These are phyloP conservation scores for Suillus decipiens DNA, from an alignment of 768 basidiomycete species.

Conservation along the genomic window DNA sequence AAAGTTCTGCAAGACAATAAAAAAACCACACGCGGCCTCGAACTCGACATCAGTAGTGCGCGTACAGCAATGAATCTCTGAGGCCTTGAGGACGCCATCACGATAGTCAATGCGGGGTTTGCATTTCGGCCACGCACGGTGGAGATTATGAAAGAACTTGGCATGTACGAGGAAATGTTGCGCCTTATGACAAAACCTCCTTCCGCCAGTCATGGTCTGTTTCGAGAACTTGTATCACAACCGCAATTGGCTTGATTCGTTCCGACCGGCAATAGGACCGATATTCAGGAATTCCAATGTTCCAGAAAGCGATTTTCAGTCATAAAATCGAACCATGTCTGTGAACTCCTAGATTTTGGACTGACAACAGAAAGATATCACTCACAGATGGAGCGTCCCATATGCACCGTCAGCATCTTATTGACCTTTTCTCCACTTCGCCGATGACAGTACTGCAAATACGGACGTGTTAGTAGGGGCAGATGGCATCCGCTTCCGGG, in stretches of 20 bases:
- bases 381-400: conserved; percentile 19
- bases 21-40: no score
- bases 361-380: conserved; percentile 25
- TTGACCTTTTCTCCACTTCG: conserved; percentile 14
- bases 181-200: conserved; percentile 17
- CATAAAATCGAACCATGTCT: conserved; percentile 14
- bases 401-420: conserved; percentile 27
- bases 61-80: no score
- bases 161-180: conserved; percentile 28
- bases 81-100: conserved; percentile 26
- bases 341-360: conserved; percentile 20
- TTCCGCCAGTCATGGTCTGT: conserved; percentile 11
- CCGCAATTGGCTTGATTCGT: background rate
- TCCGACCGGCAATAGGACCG: conserved; percentile 1
- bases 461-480: conserved; percentile 48
- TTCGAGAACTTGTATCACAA: background rate
- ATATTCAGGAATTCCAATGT: conserved; percentile 29
- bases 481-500: conserved; percentile 43
- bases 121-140: conserved; percentile 49
- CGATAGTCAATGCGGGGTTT: conserved; percentile 41
- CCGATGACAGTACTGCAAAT: conserved; percentile 33
- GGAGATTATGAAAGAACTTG: conserved; percentile 43
- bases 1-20: no score
- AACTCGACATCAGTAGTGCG: no score
- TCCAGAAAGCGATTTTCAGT: conserved; percentile 28